A percentile compares a stretch with the other conserved stretches of the same genome.
phyloP scores from a whole-genome alignment of 768 basidiomycete genomes.

The Phlegmacium glaucopus region DNA sequence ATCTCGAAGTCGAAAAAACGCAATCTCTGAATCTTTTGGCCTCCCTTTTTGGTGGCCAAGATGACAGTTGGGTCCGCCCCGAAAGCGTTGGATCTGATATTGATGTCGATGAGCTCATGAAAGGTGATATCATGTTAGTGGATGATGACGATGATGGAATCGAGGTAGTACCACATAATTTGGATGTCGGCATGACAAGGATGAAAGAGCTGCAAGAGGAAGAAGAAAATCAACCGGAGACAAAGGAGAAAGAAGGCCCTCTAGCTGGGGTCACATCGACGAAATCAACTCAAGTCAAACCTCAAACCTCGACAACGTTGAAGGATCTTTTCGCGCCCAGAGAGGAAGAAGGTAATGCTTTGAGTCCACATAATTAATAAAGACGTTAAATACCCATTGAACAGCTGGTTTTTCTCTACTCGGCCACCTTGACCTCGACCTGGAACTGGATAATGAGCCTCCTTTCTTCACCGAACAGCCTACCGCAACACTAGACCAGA shows the following conservation, averaged over 20 bases:
- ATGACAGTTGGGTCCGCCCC: conserved; percentile 55
- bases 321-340: conserved; percentile 74
- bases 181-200: conserved; percentile 5
- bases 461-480: conserved; percentile 22
- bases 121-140: conserved; percentile 16
- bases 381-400: neutral
- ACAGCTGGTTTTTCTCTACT: conserved; percentile 73
- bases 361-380: neutral
- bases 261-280: no score
- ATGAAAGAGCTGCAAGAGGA: conserved; percentile 11
- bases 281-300: conserved; percentile 2
- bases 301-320: conserved; percentile 34
- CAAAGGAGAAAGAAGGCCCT: conserved; percentile 3
- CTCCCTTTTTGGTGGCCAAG: conserved; percentile 48
- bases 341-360: conserved; percentile 56
- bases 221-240: conserved; percentile 8
- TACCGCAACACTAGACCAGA: conserved; percentile 3
- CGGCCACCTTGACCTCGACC: conserved; percentile 68
- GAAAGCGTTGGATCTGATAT: conserved; percentile 59
- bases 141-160: conserved; percentile 28
- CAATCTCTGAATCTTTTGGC: conserved; percentile 45
- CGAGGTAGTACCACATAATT: conserved; percentile 28
- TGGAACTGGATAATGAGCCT: conserved; percentile 63
- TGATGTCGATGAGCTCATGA: conserved; percentile 37
- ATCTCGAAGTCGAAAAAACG: conserved; percentile 43